These are phyloP conservation scores for Austroboletus niveus DNA, from an alignment of 1,284 basidiomycete species.

Conservation along the genomic window DNA sequence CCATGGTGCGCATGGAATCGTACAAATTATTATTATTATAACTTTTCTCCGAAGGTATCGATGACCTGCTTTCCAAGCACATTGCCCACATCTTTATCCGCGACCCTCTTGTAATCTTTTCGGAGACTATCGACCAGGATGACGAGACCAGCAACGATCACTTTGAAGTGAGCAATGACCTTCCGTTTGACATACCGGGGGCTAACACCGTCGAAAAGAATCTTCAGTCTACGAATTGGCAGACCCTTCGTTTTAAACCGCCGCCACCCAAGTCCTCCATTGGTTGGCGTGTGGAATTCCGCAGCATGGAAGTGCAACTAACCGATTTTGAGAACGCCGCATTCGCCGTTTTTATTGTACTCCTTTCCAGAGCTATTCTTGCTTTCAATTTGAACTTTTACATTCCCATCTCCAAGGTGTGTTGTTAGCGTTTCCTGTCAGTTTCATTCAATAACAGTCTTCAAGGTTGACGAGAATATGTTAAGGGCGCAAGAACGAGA, in stretches of 20 bases:
- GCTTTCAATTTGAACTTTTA: conserved; percentile 93
- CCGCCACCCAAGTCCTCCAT: conserved; percentile 90
- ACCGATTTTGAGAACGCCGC: conserved; percentile 99
- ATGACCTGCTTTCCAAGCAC: conserved; percentile 86
- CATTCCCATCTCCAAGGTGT: conserved; percentile 92
- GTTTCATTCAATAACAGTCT: background rate
- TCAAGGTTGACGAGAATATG: conserved; percentile 97
- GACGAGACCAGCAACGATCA: conserved; percentile 88
- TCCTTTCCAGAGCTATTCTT: conserved; percentile 92
- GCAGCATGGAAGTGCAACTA: conserved; percentile 98
- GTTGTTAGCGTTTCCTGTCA: conserved; percentile 11
- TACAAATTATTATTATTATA: background rate
- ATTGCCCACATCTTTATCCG: conserved; percentile 97
- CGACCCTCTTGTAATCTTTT: conserved; percentile 94
- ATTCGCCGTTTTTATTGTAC: conserved; percentile 91
- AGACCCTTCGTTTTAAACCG: conserved; percentile 98
- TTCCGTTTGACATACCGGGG: background rate
- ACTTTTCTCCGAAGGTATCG: conserved; percentile 62
- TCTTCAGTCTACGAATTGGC: conserved; percentile 99
- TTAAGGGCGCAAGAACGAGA: conserved; percentile 82
- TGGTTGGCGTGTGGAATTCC: conserved; percentile 98
- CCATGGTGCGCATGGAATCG: conserved; percentile 55
- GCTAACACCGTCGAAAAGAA: conserved; percentile 53
- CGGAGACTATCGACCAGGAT: conserved; percentile 92
- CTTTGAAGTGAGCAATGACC: conserved; percentile 70